Evolutionary conservation across 2,329 filamentous ascomycete species (phyloP).

Genomic region (Fusarium ramigenum): DNA sequence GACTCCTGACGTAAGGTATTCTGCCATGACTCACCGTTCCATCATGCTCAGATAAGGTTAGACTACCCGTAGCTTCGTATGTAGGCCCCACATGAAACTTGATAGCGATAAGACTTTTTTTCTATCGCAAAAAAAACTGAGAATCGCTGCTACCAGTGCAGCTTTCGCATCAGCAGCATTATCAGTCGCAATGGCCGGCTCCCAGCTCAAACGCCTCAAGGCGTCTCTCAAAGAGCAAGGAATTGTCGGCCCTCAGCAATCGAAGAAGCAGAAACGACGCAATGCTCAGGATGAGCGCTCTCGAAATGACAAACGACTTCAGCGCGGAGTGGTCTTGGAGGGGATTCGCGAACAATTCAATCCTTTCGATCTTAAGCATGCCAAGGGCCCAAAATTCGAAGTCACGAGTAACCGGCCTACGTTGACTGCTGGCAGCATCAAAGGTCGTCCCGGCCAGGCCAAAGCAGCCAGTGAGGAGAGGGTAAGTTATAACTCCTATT

Average conservation of each 20-base stretch:
- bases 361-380: conserved; percentile 92
- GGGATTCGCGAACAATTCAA: conserved; percentile 96
- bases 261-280: conserved; percentile 91
- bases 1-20: conserved; percentile 32
- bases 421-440: conserved; percentile 65
- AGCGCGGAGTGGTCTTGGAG: conserved; percentile 80
- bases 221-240: conserved; percentile 89
- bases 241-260: conserved; percentile 89
- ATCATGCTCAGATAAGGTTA: neutral
- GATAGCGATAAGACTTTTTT: conserved; percentile 46
- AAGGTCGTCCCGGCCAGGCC: conserved; percentile 82
- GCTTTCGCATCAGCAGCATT: conserved; percentile 25
- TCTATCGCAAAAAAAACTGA: conserved; percentile 40
- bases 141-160: neutral
- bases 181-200: conserved; percentile 79
- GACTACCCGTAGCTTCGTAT: neutral
- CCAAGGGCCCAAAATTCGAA: conserved; percentile 84
- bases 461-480: conserved; percentile 89
- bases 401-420: conserved; percentile 74
- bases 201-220: conserved; percentile 96
- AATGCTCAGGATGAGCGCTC: conserved; percentile 72
- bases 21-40: conserved; percentile 26
- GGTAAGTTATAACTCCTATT: conserved; percentile 55
- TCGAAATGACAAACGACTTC: conserved; percentile 76
- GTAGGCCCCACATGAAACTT: conserved; percentile 11